Base-by-base conservation (phyloP, 257 asterid genomes). In the Plantago major region DNA sequence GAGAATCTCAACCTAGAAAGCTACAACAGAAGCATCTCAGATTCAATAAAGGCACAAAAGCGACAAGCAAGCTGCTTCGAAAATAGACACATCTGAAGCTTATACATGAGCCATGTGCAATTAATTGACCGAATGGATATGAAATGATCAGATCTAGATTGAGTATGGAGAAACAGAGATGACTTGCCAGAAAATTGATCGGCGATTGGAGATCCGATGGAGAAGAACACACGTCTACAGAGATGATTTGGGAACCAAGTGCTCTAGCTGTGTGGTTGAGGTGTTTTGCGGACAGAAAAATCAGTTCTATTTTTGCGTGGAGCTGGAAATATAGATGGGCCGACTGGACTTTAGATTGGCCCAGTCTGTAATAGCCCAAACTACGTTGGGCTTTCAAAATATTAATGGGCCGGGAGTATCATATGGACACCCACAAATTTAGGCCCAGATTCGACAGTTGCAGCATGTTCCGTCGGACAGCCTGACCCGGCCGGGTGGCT, bases 191-290 rank as follows among this genome's bases (percentile, higher is more conserved):
- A 37, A 42, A 15, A 26, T 17, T 45, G 60, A 64, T 65, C 53
- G 69, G 52, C 42, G 66, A 46, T n/a, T 28, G 14, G 60, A 72
- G 81, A 76, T 76, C 73, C 70, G 58, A 65, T 37, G 46, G 54
- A 12, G 70, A 47, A 22, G 74, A 62, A 55, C 65, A 40, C 26
- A 22, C 26, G 26, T 22, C 26, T 22, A 22, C 26, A 22, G 26
- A 47, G 49, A 42, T 69, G 73, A 70, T 46, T 62, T 58, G 7
- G 52, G 42, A 62, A 51, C 46, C 26, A 4, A 45, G 58, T 47
- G 12, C 46, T 59, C 54, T 46, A 47, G 56, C 64, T 62, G 73
- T 44, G 16, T 65, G 60, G 33, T 42, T 28, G 37, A 55, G 54
- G 55, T 33, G 3, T 33, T 53, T 37, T 55, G 30, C 15, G 55